Evolutionary conservation across 2,329 filamentous ascomycete genomes (phyloP).

Genomic region (Paraphoma chrysanthemicola): DNA sequence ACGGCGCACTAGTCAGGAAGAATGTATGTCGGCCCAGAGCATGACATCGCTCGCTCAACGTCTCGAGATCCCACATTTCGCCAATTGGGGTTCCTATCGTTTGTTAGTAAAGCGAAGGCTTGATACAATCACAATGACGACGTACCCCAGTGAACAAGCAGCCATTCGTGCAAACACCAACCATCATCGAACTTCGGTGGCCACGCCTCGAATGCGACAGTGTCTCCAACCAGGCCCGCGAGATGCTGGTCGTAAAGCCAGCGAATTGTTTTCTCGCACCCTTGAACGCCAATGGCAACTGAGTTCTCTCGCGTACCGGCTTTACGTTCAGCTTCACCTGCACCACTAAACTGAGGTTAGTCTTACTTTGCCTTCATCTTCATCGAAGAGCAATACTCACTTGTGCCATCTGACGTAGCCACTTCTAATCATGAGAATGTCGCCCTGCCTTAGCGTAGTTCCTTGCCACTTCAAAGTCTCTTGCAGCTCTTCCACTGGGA

Average conservation of each 20-base stretch:
- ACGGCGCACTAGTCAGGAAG: conserved; percentile 65
- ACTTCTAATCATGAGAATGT: conserved; percentile 45
- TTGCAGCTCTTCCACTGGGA: conserved; percentile 37
- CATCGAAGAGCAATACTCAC: conserved; percentile 13
- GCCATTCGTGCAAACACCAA: conserved; percentile 45
- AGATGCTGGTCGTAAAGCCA: conserved; percentile 49
- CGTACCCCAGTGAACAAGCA: conserved; percentile 37
- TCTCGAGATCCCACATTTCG: conserved; percentile 56
- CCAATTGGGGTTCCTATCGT: conserved; percentile 34
- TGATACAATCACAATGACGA: background rate
- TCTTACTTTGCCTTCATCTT: background rate
- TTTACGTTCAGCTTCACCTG: conserved; percentile 33
- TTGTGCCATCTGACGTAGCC: conserved; percentile 57
- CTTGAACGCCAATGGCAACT: conserved; percentile 42
- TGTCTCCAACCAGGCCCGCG: conserved; percentile 47
- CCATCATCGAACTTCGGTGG: conserved; percentile 37
- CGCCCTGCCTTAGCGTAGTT: conserved; percentile 35
- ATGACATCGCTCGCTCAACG: conserved; percentile 61
- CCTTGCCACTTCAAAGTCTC: conserved; percentile 41
- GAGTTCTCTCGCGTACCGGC: conserved; percentile 41
- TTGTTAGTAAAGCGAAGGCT: background rate
- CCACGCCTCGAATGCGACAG: conserved; percentile 50
- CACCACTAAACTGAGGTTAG: conserved; percentile 25
- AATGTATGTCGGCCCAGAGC: conserved; percentile 63
- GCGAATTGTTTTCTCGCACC: conserved; percentile 38